phyloP scores from a whole-genome alignment of 2,329 filamentous ascomycete genomes.

The Neopestalotiopsis rosae region DNA sequence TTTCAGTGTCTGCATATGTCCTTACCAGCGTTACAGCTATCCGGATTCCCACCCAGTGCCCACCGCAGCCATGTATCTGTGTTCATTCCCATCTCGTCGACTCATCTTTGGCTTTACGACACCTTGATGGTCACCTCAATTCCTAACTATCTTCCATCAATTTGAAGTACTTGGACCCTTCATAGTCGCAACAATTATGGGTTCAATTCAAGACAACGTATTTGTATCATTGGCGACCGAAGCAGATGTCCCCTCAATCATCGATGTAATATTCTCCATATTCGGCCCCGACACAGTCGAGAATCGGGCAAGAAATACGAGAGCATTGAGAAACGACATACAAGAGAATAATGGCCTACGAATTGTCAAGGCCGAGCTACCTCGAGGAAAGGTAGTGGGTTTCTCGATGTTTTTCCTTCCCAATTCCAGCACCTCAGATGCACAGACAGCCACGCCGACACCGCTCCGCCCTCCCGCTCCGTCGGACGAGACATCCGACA shows the following conservation, averaged over 20 bases:
- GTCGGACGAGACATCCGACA: background rate
- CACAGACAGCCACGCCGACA: background rate
- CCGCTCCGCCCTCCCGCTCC: background rate
- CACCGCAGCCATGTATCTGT: background rate
- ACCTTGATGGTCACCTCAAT: no score
- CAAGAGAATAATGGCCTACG: background rate
- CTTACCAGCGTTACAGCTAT: background rate
- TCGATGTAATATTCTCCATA: background rate
- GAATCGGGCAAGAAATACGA: background rate
- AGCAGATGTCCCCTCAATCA: background rate
- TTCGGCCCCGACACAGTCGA: background rate
- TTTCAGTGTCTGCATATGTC: background rate
- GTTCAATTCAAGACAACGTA: background rate
- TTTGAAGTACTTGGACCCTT: no score
- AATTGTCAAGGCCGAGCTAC: slow-evolving; percentile 1
- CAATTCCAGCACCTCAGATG: background rate
- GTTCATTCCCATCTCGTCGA: no score
- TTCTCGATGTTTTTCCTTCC: slow-evolving; percentile 4
- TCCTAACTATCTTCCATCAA: no score
- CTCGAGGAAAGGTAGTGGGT: background rate
- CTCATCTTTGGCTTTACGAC: no score
- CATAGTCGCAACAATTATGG: background rate
- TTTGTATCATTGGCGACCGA: background rate
- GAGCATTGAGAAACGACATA: background rate
- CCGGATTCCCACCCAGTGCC: background rate